A percentile compares a stretch with the other conserved stretches of the same genome.
Conservation (phyloP, 352 stramenopile species). For the Phytophthora constricta region DNA sequence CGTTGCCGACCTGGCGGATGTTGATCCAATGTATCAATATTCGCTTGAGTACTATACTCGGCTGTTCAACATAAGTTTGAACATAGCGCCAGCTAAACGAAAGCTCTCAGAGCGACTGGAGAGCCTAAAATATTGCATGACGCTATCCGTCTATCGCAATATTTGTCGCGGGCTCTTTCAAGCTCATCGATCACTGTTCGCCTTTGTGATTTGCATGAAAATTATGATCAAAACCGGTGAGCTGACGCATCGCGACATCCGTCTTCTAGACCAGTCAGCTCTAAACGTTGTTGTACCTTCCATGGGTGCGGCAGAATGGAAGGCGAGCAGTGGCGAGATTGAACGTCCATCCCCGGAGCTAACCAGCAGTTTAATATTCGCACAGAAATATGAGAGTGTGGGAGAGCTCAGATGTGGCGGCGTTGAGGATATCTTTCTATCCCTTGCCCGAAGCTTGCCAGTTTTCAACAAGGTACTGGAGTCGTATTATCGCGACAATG, state of each 20-base stretch:
- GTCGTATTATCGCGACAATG: slow-evolving; percentile 51
- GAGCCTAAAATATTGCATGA: slow-evolving; percentile 53
- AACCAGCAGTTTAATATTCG: neutral
- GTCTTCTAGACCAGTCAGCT: slow-evolving; percentile 37
- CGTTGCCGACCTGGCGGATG: slow-evolving; percentile 55
- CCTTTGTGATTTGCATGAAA: slow-evolving; percentile 60
- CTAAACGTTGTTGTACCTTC: slow-evolving; percentile 8
- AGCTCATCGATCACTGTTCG: slow-evolving; percentile 69
- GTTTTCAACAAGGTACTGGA: slow-evolving; percentile 45
- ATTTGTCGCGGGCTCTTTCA: slow-evolving; percentile 78
- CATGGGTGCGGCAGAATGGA: neutral
- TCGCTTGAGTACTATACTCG: slow-evolving; percentile 77
- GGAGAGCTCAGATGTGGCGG: slow-evolving; percentile 16
- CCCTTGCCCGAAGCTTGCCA: slow-evolving; percentile 26
- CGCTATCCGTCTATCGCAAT: slow-evolving; percentile 68
- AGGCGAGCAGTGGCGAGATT: neutral
- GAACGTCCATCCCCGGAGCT: neutral
- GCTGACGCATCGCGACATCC: slow-evolving; percentile 44
- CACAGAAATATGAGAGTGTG: slow-evolving; percentile 19
- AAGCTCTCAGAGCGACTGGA: slow-evolving; percentile 45
- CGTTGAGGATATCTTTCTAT: slow-evolving; percentile 33
- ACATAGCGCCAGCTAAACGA: slow-evolving; percentile 37
- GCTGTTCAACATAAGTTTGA: slow-evolving; percentile 69
- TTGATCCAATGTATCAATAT: slow-evolving; percentile 87
- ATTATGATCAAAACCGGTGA: slow-evolving; percentile 56